Evolutionary conservation across 1,284 basidiomycete species (phyloP), one percentile per base, ranked within the genome.

Genomic region (Papiliotrema laurentii): DNA sequence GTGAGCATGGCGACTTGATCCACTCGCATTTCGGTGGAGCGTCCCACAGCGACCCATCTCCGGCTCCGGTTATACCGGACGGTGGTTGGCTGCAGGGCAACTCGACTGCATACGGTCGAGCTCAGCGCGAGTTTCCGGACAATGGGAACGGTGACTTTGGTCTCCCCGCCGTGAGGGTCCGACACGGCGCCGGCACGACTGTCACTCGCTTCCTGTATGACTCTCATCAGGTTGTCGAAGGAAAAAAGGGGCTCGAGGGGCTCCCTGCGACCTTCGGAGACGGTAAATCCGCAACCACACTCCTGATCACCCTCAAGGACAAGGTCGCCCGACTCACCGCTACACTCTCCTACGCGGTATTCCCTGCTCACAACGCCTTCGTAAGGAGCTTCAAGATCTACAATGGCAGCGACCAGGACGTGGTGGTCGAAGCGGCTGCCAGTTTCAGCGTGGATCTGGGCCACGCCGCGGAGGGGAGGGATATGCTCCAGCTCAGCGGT

Each of bases 81-180:
- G 18, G 14, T 16, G 54, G 54, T 10, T 50, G 53, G 50, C 33
- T 31, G 13, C 4, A 27, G 31, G 21, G 14, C 28, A 11, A 25
- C 45, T 2, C 37, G 38, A 13, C 21, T 7, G 38, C 10, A 7
- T 39, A 39, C n/a, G 13, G 25, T 16, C 44, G 45, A 13, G 16
- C 26, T 18, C 49, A 43, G 13, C 51, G 63, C 30, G 67, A 69
- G 48, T 54, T 62, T 6, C 59, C 58, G 1, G 64, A 63, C 43
- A 28, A 49, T 1, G 67, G 67, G 1, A 45, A 57, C 11, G 63
- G 65, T 10, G 67, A 69, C 54, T 63, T 62, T 43, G 46, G 60
- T 2, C 31, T 57, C 4, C 67, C 67, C 1, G 62, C 63, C 1
- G 43, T 64, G 13, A 54, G 53, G 35, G 51, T 69, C 31, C 39